These are phyloP conservation scores for Begonia loranthoides DNA, from an alignment of 306 rosid species.

Conservation along the genomic window DNA sequence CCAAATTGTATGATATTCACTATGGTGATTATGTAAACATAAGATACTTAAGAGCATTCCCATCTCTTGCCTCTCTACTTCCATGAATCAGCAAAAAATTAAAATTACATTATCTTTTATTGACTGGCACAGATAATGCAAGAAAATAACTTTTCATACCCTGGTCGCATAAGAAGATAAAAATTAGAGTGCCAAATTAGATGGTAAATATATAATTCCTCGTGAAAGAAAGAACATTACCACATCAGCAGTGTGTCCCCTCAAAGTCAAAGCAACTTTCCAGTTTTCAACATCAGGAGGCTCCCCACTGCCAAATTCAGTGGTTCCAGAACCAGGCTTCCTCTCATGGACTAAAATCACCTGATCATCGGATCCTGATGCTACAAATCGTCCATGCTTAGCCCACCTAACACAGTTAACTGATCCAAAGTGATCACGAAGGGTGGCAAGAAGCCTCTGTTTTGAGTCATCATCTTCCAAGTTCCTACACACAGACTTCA, in stretches of 20 bases:
- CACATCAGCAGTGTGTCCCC: constrained; percentile 99
- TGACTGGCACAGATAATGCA: no score
- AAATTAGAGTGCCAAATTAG: no score
- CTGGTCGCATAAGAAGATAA: no score
- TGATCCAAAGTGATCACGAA: constrained; percentile 96
- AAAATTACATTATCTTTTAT: neutral
- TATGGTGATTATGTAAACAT: constrained; percentile 1
- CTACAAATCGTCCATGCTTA: constrained; percentile 77
- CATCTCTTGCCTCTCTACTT: no score
- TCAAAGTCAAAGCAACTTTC: constrained; percentile 89
- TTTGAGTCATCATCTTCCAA: constrained; percentile 41
- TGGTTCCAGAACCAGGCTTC: constrained; percentile 98
- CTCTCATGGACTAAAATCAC: constrained; percentile 85
- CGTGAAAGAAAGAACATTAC: constrained; percentile 53
- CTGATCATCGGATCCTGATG: constrained; percentile 98
- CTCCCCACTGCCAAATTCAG: constrained; percentile 97
- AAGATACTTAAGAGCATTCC: no score
- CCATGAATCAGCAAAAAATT: neutral
- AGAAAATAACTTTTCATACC: no score
- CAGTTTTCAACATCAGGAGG: constrained; percentile 97
- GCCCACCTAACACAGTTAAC: constrained; percentile 99
- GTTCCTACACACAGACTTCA: constrained; percentile 67
- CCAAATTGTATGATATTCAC: constrained; percentile 2
- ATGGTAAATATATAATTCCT: neutral
- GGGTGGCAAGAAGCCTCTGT: constrained; percentile 91